Percentiles rank a stretch among this genome's conserved stretches.
Conservation (phyloP, 2,329 filamentous ascomycete genomes). For the Parascedosporium putredinis region DNA sequence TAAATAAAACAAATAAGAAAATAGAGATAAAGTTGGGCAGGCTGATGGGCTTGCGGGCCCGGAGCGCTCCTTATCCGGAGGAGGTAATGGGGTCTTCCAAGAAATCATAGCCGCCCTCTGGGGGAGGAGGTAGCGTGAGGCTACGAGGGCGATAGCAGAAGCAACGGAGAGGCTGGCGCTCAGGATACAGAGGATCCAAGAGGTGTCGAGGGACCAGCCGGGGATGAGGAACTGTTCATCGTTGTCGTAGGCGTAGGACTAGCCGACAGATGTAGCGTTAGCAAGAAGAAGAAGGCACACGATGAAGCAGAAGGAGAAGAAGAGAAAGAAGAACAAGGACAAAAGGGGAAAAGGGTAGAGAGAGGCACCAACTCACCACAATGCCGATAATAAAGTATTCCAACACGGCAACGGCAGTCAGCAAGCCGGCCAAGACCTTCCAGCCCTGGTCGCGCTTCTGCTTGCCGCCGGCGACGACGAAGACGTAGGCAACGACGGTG, state of each 20-base stretch:
- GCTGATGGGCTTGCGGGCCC: too few relatives aligned
- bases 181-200: slow-evolving; percentile 60
- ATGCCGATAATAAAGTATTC: slow-evolving; percentile 71
- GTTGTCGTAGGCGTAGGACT: slow-evolving; percentile 77
- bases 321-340: background rate
- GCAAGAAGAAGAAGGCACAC: background rate
- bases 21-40: background rate
- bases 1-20: too few relatives aligned
- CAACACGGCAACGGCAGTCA: slow-evolving; percentile 54
- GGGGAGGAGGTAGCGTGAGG: slow-evolving; percentile 62
- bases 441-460: slow-evolving; percentile 73
- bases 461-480: slow-evolving; percentile 70
- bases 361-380: slow-evolving; percentile 50
- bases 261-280: background rate
- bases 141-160: slow-evolving; percentile 46
- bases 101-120: slow-evolving; percentile 79
- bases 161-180: slow-evolving; percentile 44
- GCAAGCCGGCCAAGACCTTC: slow-evolving; percentile 59
- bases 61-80: background rate
- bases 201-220: slow-evolving; percentile 71
- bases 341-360: background rate
- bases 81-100: slow-evolving; percentile 30
- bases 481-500: slow-evolving; percentile 65
- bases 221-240: slow-evolving; percentile 71
- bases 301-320: background rate